Evolutionary conservation across 495 filamentous ascomycete species (phyloP).

Genomic region (Talaromyces wortmannii): DNA sequence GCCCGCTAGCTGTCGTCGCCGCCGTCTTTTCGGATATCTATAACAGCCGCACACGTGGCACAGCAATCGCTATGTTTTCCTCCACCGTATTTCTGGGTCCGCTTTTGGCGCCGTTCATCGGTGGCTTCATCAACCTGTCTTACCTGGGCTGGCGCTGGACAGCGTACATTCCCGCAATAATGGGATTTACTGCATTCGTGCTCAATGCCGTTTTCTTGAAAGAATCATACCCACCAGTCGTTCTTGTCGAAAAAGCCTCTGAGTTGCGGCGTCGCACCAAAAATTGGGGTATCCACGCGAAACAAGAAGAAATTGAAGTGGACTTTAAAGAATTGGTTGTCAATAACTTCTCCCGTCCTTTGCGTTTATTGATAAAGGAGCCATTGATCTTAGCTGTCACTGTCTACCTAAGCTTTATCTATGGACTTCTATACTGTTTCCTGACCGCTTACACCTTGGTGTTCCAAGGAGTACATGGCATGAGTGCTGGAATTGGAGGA

Average conservation of each 20-base stretch:
- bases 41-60: conserved; percentile 66
- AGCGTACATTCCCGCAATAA: conserved; percentile 62
- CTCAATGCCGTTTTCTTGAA: conserved; percentile 66
- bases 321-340: conserved; percentile 69
- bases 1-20: conserved; percentile 75
- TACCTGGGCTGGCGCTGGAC: conserved; percentile 85
- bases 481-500: conserved; percentile 61
- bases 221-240: conserved; percentile 80
- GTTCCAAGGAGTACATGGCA: conserved; percentile 64
- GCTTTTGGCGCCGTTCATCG: conserved; percentile 73
- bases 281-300: conserved; percentile 93
- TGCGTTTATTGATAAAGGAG: conserved; percentile 73
- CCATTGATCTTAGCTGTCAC: conserved; percentile 70
- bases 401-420: conserved; percentile 79
- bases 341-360: conserved; percentile 78
- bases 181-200: conserved; percentile 67
- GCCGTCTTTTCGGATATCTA: conserved; percentile 90
- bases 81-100: conserved; percentile 82
- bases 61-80: conserved; percentile 69
- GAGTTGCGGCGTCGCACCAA: conserved; percentile 74
- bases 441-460: conserved; percentile 76
- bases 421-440: conserved; percentile 77
- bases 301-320: conserved; percentile 88
- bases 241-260: conserved; percentile 69
- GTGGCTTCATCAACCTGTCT: conserved; percentile 71